phyloP scores from a whole-genome alignment of 306 rosid genomes.

The Cajanus cajan region DNA sequence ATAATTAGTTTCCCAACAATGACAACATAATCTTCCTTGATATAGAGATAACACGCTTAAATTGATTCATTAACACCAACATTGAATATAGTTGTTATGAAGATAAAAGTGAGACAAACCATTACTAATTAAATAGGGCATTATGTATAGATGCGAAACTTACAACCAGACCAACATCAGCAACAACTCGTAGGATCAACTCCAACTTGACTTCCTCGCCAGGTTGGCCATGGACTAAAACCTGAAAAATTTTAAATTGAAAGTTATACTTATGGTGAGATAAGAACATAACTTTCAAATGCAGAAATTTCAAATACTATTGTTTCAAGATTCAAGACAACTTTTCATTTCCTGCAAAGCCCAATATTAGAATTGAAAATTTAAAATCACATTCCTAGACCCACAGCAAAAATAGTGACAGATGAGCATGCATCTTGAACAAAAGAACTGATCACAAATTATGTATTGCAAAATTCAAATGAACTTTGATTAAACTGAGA shows the following conservation, averaged over 20 bases:
- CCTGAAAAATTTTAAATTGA: constrained; percentile 47
- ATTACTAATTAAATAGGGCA: background rate
- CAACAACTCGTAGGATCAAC: constrained; percentile 92
- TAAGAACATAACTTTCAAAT: constrained; percentile 8
- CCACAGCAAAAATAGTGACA: background rate
- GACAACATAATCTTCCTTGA: constrained; percentile 18
- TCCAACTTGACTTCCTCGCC: constrained; percentile 97
- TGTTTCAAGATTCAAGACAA: constrained; percentile 9
- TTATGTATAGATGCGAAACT: constrained; percentile 28
- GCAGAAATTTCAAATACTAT: background rate
- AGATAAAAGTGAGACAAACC: background rate
- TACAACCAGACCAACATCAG: constrained; percentile 85
- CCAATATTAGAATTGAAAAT: background rate
- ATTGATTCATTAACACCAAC: background rate
- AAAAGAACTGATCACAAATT: background rate
- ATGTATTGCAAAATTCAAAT: constrained; percentile 10
- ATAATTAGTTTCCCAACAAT: constrained; percentile 18
- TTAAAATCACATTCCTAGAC: background rate
- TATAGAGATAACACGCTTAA: background rate
- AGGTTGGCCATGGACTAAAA: constrained; percentile 77
- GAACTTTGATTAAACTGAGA: background rate
- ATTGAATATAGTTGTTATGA: background rate
- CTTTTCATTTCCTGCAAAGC: background rate
- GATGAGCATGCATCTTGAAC: background rate
- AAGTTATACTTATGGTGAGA: constrained; percentile 14